phyloP scores from a whole-genome alignment of 2,329 filamentous ascomycete species.

The Fusarium sp. region DNA sequence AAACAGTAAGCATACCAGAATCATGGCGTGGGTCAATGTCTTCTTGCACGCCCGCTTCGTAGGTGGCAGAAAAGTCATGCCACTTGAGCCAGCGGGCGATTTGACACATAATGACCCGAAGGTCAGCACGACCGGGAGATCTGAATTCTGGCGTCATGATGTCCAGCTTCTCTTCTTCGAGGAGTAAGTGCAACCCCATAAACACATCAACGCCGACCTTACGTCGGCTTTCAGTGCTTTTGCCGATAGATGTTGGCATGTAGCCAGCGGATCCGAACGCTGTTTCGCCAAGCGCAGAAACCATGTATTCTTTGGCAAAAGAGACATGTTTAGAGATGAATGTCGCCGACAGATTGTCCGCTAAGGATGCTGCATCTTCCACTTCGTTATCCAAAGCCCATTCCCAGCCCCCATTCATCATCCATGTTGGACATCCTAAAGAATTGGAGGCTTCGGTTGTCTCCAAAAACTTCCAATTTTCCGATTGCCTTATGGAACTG shows the following conservation, averaged over 20 bases:
- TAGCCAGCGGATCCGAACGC: slow-evolving; percentile 69
- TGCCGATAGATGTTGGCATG: slow-evolving; percentile 71
- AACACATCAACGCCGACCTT: slow-evolving; percentile 76
- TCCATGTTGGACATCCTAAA: slow-evolving; percentile 66
- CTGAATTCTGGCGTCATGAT: slow-evolving; percentile 63
- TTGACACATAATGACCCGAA: slow-evolving; percentile 84
- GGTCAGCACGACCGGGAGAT: slow-evolving; percentile 60
- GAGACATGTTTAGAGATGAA: slow-evolving; percentile 67
- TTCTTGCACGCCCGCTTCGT: slow-evolving; percentile 67
- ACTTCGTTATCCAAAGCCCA: slow-evolving; percentile 75
- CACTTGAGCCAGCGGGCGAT: slow-evolving; percentile 87
- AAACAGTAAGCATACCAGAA: slow-evolving; percentile 52
- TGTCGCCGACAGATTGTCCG: slow-evolving; percentile 46
- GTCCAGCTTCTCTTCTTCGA: slow-evolving; percentile 89
- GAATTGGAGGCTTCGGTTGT: slow-evolving; percentile 62
- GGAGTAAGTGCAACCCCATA: slow-evolving; percentile 84
- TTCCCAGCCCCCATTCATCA: slow-evolving; percentile 75
- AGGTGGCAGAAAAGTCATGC: slow-evolving; percentile 62
- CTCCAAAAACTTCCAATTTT: slow-evolving; percentile 65
- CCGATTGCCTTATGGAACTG: slow-evolving; percentile 53
- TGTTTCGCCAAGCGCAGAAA: slow-evolving; percentile 68
- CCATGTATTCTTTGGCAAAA: slow-evolving; percentile 75
- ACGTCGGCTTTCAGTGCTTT: slow-evolving; percentile 68
- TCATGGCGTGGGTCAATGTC: slow-evolving; percentile 58
- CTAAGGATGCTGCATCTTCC: slow-evolving; percentile 48